Evolutionary conservation across 768 basidiomycete genomes (phyloP).

Genomic region (Auricularia sp.): DNA sequence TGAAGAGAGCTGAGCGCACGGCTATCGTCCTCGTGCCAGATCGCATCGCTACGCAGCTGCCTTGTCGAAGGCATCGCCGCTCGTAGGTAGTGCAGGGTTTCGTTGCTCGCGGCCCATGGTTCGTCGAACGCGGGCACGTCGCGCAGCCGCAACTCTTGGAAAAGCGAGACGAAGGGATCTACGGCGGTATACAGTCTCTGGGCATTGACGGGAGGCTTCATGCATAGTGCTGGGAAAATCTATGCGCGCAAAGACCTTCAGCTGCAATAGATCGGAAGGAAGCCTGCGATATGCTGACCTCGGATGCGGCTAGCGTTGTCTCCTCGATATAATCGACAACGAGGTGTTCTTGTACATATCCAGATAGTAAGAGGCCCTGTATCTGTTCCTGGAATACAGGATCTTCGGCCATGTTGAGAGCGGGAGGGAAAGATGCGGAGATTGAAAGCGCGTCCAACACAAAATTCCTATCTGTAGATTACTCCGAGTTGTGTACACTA

Average conservation of each 20-base stretch:
- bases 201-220: too few relatives aligned
- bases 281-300: neutral
- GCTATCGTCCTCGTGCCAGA: neutral
- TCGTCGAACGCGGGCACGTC: neutral
- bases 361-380: neutral
- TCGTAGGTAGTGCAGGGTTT: neutral
- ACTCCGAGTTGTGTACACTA: conserved; percentile 9
- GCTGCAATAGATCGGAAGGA: neutral
- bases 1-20: neutral
- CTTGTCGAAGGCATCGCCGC: neutral
- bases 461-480: too few relatives aligned
- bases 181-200: too few relatives aligned
- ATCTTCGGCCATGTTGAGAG: too few relatives aligned
- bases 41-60: neutral
- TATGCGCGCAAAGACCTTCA: neutral
- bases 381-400: neutral
- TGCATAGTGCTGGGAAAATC: neutral
- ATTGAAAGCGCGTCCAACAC: too few relatives aligned
- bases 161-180: neutral
- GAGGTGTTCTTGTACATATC: neutral
- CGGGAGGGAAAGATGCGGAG: too few relatives aligned
- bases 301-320: neutral
- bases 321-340: neutral
- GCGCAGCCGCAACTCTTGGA: neutral
- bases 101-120: neutral